Base-by-base conservation (phyloP, 2,329 filamentous ascomycete genomes). In the Aspergillus quadricinctus region DNA sequence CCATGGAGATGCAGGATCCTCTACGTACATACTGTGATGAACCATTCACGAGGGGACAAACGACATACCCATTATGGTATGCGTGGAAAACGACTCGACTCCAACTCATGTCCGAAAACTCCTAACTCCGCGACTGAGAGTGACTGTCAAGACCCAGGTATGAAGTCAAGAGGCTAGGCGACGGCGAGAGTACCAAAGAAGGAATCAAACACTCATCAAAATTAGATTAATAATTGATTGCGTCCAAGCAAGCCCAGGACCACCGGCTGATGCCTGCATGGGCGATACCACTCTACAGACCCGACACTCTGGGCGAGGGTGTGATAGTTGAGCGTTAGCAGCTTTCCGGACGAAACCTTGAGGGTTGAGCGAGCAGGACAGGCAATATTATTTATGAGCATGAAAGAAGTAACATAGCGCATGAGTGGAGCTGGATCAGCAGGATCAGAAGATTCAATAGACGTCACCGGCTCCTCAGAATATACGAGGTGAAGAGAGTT, bases 241-340 rank as follows among this genome's bases (percentile, higher is more conserved):
- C 43, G 19, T 45, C 41, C 19, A 45, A 23, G 19, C n/a, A 6
- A 17, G 14, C 6, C 2, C 5, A 5, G 31, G 14, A 8, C 53
- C 54, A 60, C 54, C 57, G 58, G 29, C 51, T 52, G 57, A 59
- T 52, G 56, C 57, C 53, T 55, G 54, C 62, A 56, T 51, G 54
- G 40, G 35, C 49, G 57, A 62, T 59, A 61, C 58, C 51, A 57
- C 60, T 48, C 48, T 57, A 57, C 54, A 57, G 64, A 59, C 62
- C 64, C 64, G 64, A 65, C 62, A 65, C 55, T 66, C 58, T 66
- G 64, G 64, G 28, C 56, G 61, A 64, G 56, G 48, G 58, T 62
- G 64, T 66, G 58, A 64, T 66, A 61, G 58, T 61, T 53, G 51
- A 57, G 64, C 64, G 64, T 66, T 66, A 66, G 64, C 57, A 25